These are phyloP conservation scores for Tuber microsphaerosporum DNA, from an alignment of 495 filamentous ascomycete genomes.

Conservation along the genomic window DNA sequence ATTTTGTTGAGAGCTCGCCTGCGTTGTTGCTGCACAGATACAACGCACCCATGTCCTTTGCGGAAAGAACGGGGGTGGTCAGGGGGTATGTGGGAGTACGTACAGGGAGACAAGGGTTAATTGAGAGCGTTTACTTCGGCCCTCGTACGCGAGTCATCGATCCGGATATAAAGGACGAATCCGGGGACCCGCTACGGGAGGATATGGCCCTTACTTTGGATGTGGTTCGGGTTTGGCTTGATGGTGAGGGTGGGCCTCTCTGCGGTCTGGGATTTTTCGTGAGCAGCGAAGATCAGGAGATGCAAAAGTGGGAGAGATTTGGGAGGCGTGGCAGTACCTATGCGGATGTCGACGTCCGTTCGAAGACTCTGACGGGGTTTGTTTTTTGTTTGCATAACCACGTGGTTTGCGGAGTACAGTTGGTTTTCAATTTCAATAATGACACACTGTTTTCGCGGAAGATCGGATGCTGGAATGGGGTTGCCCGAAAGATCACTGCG, in stretches of 20 bases:
- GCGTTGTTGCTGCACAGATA: conserved; percentile 26
- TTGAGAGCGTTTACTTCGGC: conserved; percentile 41
- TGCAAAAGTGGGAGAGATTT: conserved; percentile 14
- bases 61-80: conserved; percentile 37
- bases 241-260: conserved; percentile 33
- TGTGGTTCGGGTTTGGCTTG: conserved; percentile 38
- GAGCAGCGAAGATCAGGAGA: conserved; percentile 7
- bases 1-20: conserved; percentile 39
- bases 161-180: conserved; percentile 13
- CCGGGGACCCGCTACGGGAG: conserved; percentile 7
- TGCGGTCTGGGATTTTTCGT: conserved; percentile 38
- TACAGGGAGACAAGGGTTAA: conserved; percentile 35
- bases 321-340: conserved; percentile 34
- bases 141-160: conserved; percentile 4
- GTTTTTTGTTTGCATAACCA: conserved; percentile 38
- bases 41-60: conserved; percentile 16
- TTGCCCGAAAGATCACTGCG: conserved; percentile 35
- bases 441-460: conserved; percentile 20
- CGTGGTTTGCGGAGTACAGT: conserved; percentile 38
- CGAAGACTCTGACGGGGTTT: conserved; percentile 38
- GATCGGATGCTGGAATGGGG: conserved; percentile 39
- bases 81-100: conserved; percentile 39
- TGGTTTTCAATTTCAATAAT: conserved; percentile 34
- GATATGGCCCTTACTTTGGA: conserved; percentile 17
- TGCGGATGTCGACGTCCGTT: conserved; percentile 17